A percentile compares a stretch with the other conserved stretches of the same genome.
These are phyloP conservation scores for Vitellaria paradoxa DNA, from an alignment of 179 eudicot species.

Conservation along the genomic window DNA sequence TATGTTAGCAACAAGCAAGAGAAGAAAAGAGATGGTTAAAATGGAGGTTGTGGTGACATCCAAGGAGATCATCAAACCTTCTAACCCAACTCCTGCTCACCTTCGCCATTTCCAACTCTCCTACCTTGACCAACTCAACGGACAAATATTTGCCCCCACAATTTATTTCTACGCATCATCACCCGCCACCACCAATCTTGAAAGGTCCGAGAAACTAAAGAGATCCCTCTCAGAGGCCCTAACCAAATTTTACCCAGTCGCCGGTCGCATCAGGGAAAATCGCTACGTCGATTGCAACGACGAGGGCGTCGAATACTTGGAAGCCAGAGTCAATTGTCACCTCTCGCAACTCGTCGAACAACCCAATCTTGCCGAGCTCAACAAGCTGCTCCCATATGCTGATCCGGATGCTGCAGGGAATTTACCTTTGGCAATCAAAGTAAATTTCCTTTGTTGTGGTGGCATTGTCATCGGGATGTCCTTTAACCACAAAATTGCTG, in stretches of 20 bases:
- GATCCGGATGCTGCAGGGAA: background rate
- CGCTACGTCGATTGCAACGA: constrained; percentile 10
- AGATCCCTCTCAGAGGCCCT: background rate
- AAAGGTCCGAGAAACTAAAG: background rate
- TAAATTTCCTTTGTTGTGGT: background rate
- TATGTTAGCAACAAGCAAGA: too few relatives aligned
- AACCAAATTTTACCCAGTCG: constrained; percentile 4
- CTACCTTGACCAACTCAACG: too few relatives aligned
- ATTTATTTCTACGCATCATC: too few relatives aligned
- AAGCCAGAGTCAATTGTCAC: background rate
- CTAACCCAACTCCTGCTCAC: too few relatives aligned
- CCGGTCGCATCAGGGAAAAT: constrained; percentile 4
- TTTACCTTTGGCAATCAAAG: constrained; percentile 6
- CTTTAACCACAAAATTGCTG: constrained; percentile 8
- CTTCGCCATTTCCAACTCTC: too few relatives aligned
- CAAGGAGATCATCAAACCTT: too few relatives aligned
- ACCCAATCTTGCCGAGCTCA: background rate
- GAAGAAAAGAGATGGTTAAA: too few relatives aligned
- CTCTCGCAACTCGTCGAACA: background rate
- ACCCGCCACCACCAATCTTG: too few relatives aligned
- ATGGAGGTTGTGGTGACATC: too few relatives aligned
- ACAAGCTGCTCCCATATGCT: background rate
- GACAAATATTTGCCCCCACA: too few relatives aligned
- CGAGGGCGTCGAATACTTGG: constrained; percentile 1
- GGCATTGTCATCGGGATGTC: constrained; percentile 2